phyloP scores from a whole-genome alignment of 306 rosid species.

The Rosa multiflora region DNA sequence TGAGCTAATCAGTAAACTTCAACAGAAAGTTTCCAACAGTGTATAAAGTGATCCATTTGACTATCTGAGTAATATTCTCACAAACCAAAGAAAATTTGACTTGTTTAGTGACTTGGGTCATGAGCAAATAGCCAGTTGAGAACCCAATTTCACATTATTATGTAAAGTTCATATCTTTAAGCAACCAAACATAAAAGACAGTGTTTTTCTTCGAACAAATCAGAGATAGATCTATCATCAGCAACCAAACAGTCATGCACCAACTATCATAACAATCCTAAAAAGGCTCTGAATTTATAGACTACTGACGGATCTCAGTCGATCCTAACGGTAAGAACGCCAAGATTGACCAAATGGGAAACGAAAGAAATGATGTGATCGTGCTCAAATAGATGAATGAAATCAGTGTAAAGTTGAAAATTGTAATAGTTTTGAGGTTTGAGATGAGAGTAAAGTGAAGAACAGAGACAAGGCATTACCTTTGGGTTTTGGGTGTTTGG shows the following conservation, averaged over 20 bases:
- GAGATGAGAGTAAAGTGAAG: background rate
- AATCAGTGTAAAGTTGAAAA: background rate
- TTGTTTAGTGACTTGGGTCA: background rate
- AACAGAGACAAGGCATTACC: slow-evolving; percentile 16
- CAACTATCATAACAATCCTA: background rate
- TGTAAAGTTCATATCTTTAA: background rate
- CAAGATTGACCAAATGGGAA: slow-evolving; percentile 6
- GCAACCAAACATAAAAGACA: slow-evolving; percentile 8
- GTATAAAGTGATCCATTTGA: background rate
- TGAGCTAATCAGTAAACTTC: background rate
- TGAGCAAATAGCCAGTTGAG: background rate
- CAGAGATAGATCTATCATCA: slow-evolving; percentile 13
- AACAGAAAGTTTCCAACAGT: background rate
- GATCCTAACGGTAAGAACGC: background rate
- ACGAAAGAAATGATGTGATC: background rate
- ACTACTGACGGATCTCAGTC: slow-evolving; percentile 29
- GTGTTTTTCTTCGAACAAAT: background rate
- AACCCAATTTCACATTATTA: background rate
- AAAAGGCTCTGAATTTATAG: background rate
- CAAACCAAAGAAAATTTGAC: background rate
- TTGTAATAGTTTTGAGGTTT: background rate
- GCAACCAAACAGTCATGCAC: background rate
- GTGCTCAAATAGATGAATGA: background rate
- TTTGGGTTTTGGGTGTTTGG: background rate
- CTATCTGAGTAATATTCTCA: background rate